Evolutionary conservation across 2,329 filamentous ascomycete species (phyloP).

Genomic region (Colletotrichum echinochloae): DNA sequence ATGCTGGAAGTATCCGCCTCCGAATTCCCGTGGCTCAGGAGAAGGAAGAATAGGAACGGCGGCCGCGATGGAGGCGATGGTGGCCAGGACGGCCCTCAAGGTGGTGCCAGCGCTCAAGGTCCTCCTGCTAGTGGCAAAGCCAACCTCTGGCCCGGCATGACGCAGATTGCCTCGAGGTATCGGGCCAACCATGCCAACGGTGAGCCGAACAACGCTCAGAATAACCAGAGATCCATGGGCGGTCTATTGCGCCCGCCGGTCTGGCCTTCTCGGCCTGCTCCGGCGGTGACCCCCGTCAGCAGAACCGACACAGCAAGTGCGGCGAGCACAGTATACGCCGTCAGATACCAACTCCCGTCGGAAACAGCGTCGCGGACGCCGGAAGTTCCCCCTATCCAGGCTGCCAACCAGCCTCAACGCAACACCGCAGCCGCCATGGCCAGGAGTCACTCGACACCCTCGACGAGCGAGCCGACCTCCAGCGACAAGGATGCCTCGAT

Average conservation of each 20-base stretch:
- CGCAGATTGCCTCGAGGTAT: slow-evolving; percentile 55
- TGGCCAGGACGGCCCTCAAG: slow-evolving; percentile 39
- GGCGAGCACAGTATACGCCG: slow-evolving; percentile 72
- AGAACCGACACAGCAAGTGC: slow-evolving; percentile 73
- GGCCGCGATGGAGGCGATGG: slow-evolving; percentile 45
- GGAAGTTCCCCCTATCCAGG: slow-evolving; percentile 16
- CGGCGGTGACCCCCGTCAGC: slow-evolving; percentile 68
- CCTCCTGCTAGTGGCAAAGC: slow-evolving; percentile 46
- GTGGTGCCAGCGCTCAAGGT: slow-evolving; percentile 39
- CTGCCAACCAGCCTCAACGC: slow-evolving; percentile 26
- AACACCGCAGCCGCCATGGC: slow-evolving; percentile 16
- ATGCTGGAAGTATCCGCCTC: slow-evolving; percentile 77
- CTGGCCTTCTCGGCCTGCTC: slow-evolving; percentile 68
- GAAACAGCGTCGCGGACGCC: slow-evolving; percentile 55
- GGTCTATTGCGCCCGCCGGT: slow-evolving; percentile 61
- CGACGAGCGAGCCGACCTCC: slow-evolving; percentile 21
- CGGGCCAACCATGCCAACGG: slow-evolving; percentile 40
- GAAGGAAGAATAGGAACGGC: slow-evolving; percentile 49
- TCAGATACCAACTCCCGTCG: slow-evolving; percentile 70
- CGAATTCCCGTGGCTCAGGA: slow-evolving; percentile 61
- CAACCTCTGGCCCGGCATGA: slow-evolving; percentile 56
- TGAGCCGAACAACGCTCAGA: slow-evolving; percentile 34
- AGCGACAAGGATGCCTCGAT: slow-evolving; percentile 44
- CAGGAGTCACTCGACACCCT: slow-evolving; percentile 23
- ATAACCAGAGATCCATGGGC: slow-evolving; percentile 46